These are phyloP conservation scores for Hippophae rhamnoides DNA, from an alignment of 306 rosid species.

Conservation along the genomic window DNA sequence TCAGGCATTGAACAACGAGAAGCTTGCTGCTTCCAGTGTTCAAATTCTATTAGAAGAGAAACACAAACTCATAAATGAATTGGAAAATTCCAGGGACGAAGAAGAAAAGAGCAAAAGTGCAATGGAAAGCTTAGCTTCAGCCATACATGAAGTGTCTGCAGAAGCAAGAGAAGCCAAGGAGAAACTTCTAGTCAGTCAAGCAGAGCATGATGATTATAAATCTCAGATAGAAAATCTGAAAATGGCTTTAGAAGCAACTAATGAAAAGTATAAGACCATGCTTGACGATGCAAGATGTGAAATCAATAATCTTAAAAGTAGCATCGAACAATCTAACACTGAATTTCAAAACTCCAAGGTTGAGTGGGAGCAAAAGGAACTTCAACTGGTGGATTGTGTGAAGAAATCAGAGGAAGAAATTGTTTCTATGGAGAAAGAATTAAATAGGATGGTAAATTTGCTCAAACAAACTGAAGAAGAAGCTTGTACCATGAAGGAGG, in stretches of 20 bases:
- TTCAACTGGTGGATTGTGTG: conserved; percentile 51
- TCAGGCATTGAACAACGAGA: conserved; percentile 71
- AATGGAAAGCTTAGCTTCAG: conserved; percentile 94
- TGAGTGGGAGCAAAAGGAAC: conserved; percentile 78
- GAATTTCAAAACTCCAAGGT: conserved; percentile 39
- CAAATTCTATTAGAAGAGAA: conserved; percentile 76
- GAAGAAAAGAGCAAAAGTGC: conserved; percentile 90
- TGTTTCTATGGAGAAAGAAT: conserved; percentile 54
- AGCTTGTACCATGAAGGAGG: conserved; percentile 50
- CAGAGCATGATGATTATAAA: conserved; percentile 41
- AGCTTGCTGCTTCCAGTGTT: conserved; percentile 67
- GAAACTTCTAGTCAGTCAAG: conserved; percentile 41
- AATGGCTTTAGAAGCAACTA: conserved; percentile 50
- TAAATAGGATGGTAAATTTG: conserved; percentile 46
- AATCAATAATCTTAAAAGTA: conserved; percentile 41
- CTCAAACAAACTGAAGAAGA: conserved; percentile 67
- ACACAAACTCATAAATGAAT: conserved; percentile 56
- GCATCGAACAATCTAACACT: conserved; percentile 42
- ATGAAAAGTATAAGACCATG: conserved; percentile 61
- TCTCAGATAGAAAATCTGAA: conserved; percentile 61
- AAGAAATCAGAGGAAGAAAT: conserved; percentile 59
- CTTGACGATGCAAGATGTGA: conserved; percentile 61
- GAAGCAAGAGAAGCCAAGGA: conserved; percentile 88
- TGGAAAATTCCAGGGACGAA: conserved; percentile 63
- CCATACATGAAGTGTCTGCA: conserved; percentile 76